Base-by-base conservation (phyloP, 2,329 filamentous ascomycete genomes). In the Hyphodiscus sp. region DNA sequence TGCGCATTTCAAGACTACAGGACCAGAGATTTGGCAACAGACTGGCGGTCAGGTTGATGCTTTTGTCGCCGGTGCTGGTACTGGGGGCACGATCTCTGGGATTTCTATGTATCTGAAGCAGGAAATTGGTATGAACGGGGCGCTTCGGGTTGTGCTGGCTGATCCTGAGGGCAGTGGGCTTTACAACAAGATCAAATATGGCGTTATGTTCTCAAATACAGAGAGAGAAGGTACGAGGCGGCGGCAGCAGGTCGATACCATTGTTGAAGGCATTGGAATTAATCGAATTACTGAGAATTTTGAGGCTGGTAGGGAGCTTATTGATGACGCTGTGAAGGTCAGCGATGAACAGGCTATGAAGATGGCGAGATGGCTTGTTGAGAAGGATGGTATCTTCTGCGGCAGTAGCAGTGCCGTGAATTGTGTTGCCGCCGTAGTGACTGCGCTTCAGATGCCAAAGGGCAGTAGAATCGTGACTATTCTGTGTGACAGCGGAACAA, bases 351-450 rank as follows among this genome's bases (percentile, higher is more conserved):
- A 99, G 74, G 94, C 94, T 13, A 83, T 89, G 68, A 80, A 79
- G 51, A 99, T 99, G 94, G 94, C 92, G n/a, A 78, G 89, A 58
- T 97, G 91, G 90, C 74, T 99, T 42, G 92, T 96, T 9, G 91
- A 97, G 72, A 87, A 91, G 59, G 94, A 99, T 69, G 94, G 94
- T 8, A 85, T 99, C 50, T 99, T 99, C 65, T 78, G 91, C 42
- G 95, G 94, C 9, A 96, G 91, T 69, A 96, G 90, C 69, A 96
- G 88, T 70, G 87, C 91, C n/a, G 92, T 99, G 50, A 99, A 99
- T 69, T 96, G 91, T 77, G 87, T 89, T 43, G 89, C 87, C 4
- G 87, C 89, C 20, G 84, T 88, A 10, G 78, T 78, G 49, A 77
- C 85, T 3, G 88, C 87, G 23, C 77, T 84, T 67, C 50, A 74